These are phyloP conservation scores for Sporothrix dimorphospora DNA, from an alignment of 2,329 filamentous ascomycete genomes.

Conservation along the genomic window DNA sequence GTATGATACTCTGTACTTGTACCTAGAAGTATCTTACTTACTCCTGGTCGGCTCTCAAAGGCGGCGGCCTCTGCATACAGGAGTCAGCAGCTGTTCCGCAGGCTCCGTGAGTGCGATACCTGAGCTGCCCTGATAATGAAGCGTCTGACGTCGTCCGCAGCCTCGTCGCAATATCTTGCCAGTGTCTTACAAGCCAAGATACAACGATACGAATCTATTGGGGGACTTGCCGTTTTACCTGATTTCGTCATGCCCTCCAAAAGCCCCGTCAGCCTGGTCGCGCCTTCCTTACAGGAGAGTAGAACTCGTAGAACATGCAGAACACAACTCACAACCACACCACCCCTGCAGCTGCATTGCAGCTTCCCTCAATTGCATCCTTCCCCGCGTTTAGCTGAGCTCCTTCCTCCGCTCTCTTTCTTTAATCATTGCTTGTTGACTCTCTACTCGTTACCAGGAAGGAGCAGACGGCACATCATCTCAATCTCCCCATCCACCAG, in stretches of 20 bases:
- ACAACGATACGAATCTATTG: background rate
- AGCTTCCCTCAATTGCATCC: background rate
- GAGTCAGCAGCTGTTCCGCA: background rate
- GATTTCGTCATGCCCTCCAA: slow-evolving; percentile 11
- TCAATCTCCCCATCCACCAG: background rate
- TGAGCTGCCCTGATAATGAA: background rate
- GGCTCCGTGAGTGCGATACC: background rate
- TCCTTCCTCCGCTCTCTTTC: background rate
- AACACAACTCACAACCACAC: background rate
- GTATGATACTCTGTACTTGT: background rate
- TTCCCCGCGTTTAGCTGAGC: slow-evolving; percentile 20
- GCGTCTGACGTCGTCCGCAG: background rate
- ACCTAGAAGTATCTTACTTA: background rate
- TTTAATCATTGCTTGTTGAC: too few species aligned
- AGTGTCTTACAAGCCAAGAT: background rate
- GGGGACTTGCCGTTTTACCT: slow-evolving; percentile 3
- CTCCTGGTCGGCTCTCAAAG: background rate
- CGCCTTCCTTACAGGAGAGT: slow-evolving; percentile 9
- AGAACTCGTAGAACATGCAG: background rate
- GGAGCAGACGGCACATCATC: background rate
- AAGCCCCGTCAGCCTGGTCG: background rate
- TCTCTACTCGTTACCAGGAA: background rate
- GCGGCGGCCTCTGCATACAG: background rate
- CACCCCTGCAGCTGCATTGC: slow-evolving; percentile 17
- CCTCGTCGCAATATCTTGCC: background rate